Percentiles rank a stretch among this genome's conserved stretches.
These are phyloP conservation scores for Bruguiera hainesii DNA, from an alignment of 441 rosid species.

Conservation along the genomic window DNA sequence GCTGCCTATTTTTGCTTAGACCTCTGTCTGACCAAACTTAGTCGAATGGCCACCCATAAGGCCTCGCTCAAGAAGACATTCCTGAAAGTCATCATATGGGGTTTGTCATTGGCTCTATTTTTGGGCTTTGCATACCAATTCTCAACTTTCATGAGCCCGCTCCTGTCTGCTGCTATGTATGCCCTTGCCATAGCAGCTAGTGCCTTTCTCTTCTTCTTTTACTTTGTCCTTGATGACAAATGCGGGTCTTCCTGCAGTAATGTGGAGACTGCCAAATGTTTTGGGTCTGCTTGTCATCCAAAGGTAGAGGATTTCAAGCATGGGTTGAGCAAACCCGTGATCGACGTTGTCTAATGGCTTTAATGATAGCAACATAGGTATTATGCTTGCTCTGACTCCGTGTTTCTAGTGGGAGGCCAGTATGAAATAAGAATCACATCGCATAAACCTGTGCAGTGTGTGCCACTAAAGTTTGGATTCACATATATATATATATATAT, in stretches of 20 bases:
- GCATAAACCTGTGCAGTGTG: too few species aligned
- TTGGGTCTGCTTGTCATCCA: too few species aligned
- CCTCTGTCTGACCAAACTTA: neutral
- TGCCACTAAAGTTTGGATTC: too few species aligned
- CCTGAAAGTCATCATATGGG: constrained; percentile 5
- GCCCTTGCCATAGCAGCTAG: constrained; percentile 2
- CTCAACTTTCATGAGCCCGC: constrained; percentile 1
- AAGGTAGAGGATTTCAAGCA: too few species aligned
- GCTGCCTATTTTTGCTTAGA: neutral
- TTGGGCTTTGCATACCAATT: constrained; percentile 13
- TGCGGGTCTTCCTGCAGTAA: neutral
- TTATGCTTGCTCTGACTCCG: too few species aligned
- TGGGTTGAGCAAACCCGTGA: too few species aligned
- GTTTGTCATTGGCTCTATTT: neutral
- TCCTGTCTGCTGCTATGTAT: neutral
- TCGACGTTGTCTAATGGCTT: too few species aligned
- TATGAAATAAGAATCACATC: too few species aligned
- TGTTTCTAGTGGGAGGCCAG: too few species aligned
- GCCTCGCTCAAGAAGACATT: constrained; percentile 1
- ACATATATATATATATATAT: too few species aligned
- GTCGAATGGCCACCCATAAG: neutral
- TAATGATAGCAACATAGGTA: too few species aligned
- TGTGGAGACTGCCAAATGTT: neutral
- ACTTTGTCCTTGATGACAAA: neutral
- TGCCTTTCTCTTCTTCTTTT: neutral